phyloP scores from a whole-genome alignment of 2,329 filamentous ascomycete species.

The Penicillium freii region DNA sequence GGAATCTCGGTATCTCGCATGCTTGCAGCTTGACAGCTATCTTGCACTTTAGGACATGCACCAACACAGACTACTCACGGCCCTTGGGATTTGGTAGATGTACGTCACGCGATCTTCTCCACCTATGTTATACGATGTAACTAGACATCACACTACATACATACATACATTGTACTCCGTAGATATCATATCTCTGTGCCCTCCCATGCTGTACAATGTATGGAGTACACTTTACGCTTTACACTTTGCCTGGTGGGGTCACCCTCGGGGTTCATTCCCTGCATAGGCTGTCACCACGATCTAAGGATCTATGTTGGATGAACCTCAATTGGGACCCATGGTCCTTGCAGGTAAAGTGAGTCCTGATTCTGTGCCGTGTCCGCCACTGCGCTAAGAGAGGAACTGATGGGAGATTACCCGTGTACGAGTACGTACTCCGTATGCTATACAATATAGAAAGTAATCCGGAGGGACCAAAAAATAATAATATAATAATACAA shows the following conservation, averaged over 20 bases:
- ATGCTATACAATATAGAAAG: background rate
- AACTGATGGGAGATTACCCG: background rate
- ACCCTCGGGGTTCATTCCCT: constrained; percentile 13
- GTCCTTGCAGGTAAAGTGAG: constrained; percentile 7
- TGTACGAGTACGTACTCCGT: background rate
- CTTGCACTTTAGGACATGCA: background rate
- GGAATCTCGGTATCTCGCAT: constrained; percentile 20
- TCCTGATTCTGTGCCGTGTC: constrained; percentile 12
- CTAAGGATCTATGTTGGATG: constrained; percentile 3
- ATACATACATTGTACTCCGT: background rate
- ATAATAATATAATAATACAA: background rate
- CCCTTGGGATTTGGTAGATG: background rate
- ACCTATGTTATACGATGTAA: background rate
- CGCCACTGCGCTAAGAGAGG: constrained; percentile 4
- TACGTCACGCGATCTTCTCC: background rate
- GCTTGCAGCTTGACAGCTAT: constrained; percentile 19
- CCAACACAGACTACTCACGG: background rate
- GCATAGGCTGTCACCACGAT: constrained; percentile 22
- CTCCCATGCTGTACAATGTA: too few species aligned
- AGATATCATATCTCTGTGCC: background rate
- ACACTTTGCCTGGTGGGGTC: background rate
- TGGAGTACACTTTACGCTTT: background rate
- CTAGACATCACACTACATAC: background rate
- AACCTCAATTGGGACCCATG: constrained; percentile 9
- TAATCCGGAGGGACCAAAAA: background rate